Percentiles rank a stretch among this genome's conserved stretches.
Evolutionary conservation across 306 rosid genomes (phyloP).

Genomic region (Cicer arietinum): DNA sequence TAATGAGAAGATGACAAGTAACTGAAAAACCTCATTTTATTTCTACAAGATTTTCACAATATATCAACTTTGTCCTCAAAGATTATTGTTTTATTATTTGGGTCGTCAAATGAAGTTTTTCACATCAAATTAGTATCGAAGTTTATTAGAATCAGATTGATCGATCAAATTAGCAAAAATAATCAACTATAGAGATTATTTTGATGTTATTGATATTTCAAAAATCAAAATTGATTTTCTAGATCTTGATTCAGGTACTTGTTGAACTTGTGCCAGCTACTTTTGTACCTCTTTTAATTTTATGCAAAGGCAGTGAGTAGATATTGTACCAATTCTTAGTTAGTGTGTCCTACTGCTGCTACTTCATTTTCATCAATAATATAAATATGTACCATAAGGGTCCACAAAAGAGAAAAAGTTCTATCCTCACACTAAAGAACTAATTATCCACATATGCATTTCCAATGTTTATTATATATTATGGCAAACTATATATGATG

Average conservation of each 20-base stretch:
- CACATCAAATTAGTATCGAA: neutral
- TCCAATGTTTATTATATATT: neutral
- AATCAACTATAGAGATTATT: neutral
- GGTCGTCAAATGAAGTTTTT: neutral
- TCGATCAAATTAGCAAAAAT: neutral
- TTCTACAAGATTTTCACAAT: neutral
- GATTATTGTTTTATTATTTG: neutral
- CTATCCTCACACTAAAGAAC: neutral
- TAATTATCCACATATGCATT: neutral
- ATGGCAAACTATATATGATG: too few species aligned
- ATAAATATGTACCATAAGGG: slow-evolving; percentile 8
- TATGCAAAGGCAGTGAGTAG: neutral
- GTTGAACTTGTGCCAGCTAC: neutral
- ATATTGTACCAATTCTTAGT: neutral
- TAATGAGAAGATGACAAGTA: slow-evolving; percentile 5
- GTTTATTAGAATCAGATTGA: neutral
- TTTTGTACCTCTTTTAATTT: slow-evolving; percentile 8
- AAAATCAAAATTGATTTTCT: slow-evolving; percentile 9
- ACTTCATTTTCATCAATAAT: neutral
- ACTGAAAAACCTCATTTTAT: neutral
- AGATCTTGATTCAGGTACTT: slow-evolving; percentile 15
- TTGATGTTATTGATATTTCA: neutral
- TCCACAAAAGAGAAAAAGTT: neutral
- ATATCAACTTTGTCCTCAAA: neutral
- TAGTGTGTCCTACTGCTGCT: slow-evolving; percentile 4